Evolutionary conservation across 768 basidiomycete species (phyloP).

Genomic region (Lentinus brumalis): DNA sequence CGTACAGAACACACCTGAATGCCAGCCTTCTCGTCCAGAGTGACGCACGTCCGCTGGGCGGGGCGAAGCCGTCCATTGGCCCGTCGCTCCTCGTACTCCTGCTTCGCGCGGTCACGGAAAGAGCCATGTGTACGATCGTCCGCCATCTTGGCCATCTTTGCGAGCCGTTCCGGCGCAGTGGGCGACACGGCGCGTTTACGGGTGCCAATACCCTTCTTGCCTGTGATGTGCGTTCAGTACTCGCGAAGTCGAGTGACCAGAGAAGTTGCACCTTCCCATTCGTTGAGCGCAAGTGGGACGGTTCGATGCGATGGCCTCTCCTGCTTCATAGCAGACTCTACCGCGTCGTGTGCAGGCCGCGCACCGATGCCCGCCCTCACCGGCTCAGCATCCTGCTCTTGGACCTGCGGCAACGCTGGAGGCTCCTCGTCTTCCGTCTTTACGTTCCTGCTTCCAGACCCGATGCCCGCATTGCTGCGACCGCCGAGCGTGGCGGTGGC

Average conservation of each 20-base stretch:
- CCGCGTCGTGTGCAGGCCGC: neutral
- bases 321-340: slow-evolving; percentile 6
- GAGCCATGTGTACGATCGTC: slow-evolving; percentile 55
- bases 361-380: slow-evolving; percentile 15
- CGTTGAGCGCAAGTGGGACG: slow-evolving; percentile 73
- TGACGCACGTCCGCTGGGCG: slow-evolving; percentile 73
- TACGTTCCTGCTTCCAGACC: neutral
- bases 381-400: slow-evolving; percentile 9
- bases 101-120: slow-evolving; percentile 70
- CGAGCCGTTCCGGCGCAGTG: slow-evolving; percentile 58
- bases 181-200: slow-evolving; percentile 73
- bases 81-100: slow-evolving; percentile 75
- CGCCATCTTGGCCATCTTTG: slow-evolving; percentile 69
- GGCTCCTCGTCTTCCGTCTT: neutral
- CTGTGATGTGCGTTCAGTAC: slow-evolving; percentile 39
- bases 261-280: slow-evolving; percentile 73
- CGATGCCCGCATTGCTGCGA: neutral
- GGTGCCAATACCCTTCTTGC: slow-evolving; percentile 75
- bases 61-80: slow-evolving; percentile 71
- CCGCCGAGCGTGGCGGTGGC: neutral
- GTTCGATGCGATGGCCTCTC: slow-evolving; percentile 42
- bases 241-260: neutral
- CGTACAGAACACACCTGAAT: slow-evolving; percentile 51
- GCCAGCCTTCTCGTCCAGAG: slow-evolving; percentile 74
- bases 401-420: neutral